phyloP scores from a whole-genome alignment of 1,139 yeast genomes.

The Kodamaea sp. region DNA sequence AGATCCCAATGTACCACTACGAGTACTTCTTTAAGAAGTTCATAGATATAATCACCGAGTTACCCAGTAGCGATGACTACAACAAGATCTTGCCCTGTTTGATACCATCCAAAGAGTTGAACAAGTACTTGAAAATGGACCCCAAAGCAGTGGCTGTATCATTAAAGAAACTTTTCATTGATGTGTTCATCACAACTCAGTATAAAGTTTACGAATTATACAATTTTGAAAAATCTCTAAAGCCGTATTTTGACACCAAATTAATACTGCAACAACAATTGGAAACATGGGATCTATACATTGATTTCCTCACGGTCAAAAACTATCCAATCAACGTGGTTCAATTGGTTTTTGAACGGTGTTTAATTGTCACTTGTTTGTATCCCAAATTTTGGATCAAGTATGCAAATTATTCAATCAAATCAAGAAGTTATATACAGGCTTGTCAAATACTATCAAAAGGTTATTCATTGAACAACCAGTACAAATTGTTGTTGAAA shows the following conservation, averaged over 20 bases:
- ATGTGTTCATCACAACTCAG: slow-evolving; percentile 60
- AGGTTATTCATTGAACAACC: slow-evolving; percentile 27
- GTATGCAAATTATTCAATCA: slow-evolving; percentile 47
- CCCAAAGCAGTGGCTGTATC: slow-evolving; percentile 23
- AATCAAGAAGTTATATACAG: slow-evolving; percentile 22
- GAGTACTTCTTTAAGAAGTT: slow-evolving; percentile 50
- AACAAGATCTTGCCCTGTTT: slow-evolving; percentile 17
- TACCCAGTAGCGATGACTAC: slow-evolving; percentile 21
- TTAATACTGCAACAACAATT: slow-evolving; percentile 44
- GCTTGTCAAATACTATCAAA: slow-evolving; percentile 38
- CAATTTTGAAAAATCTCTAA: slow-evolving; percentile 55
- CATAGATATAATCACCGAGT: slow-evolving; percentile 37
- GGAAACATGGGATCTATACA: slow-evolving; percentile 56
- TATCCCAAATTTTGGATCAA: slow-evolving; percentile 62
- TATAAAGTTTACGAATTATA: slow-evolving; percentile 58
- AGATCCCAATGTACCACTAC: slow-evolving; percentile 76
- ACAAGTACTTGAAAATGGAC: slow-evolving; percentile 13
- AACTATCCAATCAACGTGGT: slow-evolving; percentile 28
- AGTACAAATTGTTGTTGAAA: slow-evolving; percentile 27
- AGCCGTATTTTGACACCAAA: slow-evolving; percentile 50
- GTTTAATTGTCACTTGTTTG: slow-evolving; percentile 49
- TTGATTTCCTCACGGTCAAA: slow-evolving; percentile 50
- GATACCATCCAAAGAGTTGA: slow-evolving; percentile 20
- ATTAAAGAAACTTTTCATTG: slow-evolving; percentile 45
- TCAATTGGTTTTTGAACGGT: slow-evolving; percentile 52